Evolutionary conservation across 768 basidiomycete genomes (phyloP), one percentile per base, ranked within the genome.

Genomic region (Cystobasidium tubakii): DNA sequence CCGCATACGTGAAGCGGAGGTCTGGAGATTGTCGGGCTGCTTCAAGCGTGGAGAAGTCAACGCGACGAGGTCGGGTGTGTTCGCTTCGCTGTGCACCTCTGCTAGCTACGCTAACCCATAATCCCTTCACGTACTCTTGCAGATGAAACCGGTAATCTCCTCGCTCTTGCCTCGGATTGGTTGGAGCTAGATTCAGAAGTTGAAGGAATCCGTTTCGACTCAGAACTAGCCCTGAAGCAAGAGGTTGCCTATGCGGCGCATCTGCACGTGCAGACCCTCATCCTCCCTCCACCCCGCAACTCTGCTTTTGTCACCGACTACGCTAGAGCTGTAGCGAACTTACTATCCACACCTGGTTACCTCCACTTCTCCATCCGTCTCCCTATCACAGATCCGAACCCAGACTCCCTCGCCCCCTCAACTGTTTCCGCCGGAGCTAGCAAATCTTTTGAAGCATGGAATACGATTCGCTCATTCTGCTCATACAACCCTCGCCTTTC

Each of bases 361-460:
- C 76, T 78, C 65, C 75, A 78, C 50, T 74, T 80, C 66, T 73
- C 76, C 1, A 76, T 80, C 10, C 79, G 78, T 9, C 62, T 84
- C 29, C 82, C 83, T 0, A 77, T 84, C 55, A 82, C 82, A 0
- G 81, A 82, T 73, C 82, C 81, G 6, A 77, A 77, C 88, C 82
- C 81, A 0, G 78, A 78, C 21, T 75, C 76, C 46, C 60, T 74
- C 10, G 67, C 73, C 0, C 19, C 66, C 1, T n/a, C 73, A 1
- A 27, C 75, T 34, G 74, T 74, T 9, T 36, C 63, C 15, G 78
- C 75, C 0, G 74, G 64, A 33, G 65, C 23, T 34, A 74, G 72
- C 10, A 75, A 78, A 6, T 91, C 90, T 0, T 99, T 96, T 95
- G 96, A 98, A 81, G 95, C 94, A 87, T 99, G 96, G 96, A 96